These are phyloP conservation scores for Dendrobium catenatum DNA, from an alignment of 106 monocot genomes.

Conservation along the genomic window DNA sequence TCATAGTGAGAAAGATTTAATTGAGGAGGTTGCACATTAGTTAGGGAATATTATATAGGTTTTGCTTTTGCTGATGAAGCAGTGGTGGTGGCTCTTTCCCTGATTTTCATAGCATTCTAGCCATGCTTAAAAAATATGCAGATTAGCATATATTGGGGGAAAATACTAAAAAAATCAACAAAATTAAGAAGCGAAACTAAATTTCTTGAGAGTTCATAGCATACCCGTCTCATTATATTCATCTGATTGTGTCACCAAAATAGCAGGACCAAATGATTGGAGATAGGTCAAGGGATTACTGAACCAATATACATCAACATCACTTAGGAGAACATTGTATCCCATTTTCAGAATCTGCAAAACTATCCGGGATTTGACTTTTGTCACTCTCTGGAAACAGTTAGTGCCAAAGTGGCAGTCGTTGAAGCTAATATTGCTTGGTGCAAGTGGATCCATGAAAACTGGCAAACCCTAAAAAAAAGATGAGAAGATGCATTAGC, in stretches of 20 bases:
- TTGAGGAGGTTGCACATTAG: neutral
- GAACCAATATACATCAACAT: constrained; percentile 98
- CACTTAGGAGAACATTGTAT: constrained; percentile 84
- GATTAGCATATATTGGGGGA: neutral
- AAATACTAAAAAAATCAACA: neutral
- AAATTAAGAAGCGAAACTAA: neutral
- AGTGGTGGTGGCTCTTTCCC: neutral
- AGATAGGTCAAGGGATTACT: constrained; percentile 70
- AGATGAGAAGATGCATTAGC: neutral
- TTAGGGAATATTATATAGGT: neutral
- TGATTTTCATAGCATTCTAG: neutral
- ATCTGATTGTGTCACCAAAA: constrained; percentile 70
- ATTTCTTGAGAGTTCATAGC: neutral
- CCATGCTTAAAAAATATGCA: neutral
- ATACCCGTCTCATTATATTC: constrained; percentile 88
- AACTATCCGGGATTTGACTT: constrained; percentile 92
- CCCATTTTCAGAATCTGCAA: constrained; percentile 72
- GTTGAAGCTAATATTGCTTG: constrained; percentile 64
- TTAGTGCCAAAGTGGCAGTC: constrained; percentile 88
- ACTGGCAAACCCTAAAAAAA: constrained; percentile 78
- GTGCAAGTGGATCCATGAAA: constrained; percentile 56
- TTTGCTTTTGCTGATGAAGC: neutral
- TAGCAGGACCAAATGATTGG: constrained; percentile 61
- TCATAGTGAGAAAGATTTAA: too few species aligned
- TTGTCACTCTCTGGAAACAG: constrained; percentile 90